A percentile compares a stretch with the other conserved stretches of the same genome.
These are phyloP conservation scores for Suillus occidentalis DNA, from an alignment of 768 basidiomycete genomes.

Conservation along the genomic window DNA sequence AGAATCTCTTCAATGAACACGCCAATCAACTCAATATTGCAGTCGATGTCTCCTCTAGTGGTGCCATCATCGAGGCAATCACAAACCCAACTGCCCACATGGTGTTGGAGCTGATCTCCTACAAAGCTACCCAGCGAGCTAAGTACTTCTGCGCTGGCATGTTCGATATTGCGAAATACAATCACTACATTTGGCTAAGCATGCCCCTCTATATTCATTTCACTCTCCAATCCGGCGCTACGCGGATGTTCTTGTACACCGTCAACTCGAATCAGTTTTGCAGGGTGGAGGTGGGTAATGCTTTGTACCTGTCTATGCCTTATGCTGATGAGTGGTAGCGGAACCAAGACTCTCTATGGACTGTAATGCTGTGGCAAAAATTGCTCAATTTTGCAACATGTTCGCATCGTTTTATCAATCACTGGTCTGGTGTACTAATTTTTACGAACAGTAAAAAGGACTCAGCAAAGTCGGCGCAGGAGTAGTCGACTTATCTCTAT, in stretches of 20 bases:
- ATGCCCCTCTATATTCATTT: conserved; percentile 92
- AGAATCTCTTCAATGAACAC: conserved; percentile 79
- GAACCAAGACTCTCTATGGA: conserved; percentile 96
- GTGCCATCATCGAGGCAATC: conserved; percentile 76
- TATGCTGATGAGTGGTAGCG: conserved; percentile 29
- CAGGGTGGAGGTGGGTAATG: conserved; percentile 59
- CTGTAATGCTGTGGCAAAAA: conserved; percentile 94
- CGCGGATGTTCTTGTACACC: conserved; percentile 93
- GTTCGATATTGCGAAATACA: conserved; percentile 98
- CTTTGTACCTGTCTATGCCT: neutral
- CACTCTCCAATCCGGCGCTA: conserved; percentile 90
- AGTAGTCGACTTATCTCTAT: conserved; percentile 93
- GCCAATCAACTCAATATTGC: conserved; percentile 81
- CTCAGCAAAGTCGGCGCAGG: conserved; percentile 90
- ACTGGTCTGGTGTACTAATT: conserved; percentile 7
- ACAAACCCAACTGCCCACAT: conserved; percentile 69
- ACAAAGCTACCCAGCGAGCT: conserved; percentile 91
- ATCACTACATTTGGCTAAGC: conserved; percentile 82
- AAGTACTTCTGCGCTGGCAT: conserved; percentile 99
- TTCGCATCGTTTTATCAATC: conserved; percentile 36
- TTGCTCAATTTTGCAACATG: conserved; percentile 99
- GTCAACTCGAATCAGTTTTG: conserved; percentile 89
- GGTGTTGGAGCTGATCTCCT: conserved; percentile 79
- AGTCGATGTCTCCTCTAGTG: conserved; percentile 78
- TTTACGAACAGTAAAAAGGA: conserved; percentile 70